Evolutionary conservation across 345 rosid species (phyloP).

Genomic region (Tarenaya hassleriana): DNA sequence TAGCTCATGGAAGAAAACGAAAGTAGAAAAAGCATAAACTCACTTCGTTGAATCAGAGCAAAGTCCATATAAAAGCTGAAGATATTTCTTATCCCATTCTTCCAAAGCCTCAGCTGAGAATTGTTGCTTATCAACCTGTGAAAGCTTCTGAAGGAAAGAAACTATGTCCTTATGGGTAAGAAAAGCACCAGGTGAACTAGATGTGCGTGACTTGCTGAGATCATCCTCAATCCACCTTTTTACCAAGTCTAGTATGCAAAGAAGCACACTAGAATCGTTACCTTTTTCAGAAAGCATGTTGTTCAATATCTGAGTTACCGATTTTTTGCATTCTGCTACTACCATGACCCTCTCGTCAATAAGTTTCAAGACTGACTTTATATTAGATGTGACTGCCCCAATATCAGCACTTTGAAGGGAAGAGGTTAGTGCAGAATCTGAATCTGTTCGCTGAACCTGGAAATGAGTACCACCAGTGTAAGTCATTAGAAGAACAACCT

Average conservation of each 20-base stretch:
- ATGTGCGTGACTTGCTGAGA: conserved; percentile 43
- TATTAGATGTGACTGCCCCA: conserved; percentile 67
- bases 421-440: conserved; percentile 83
- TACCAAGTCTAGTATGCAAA: conserved; percentile 68
- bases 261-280: conserved; percentile 80
- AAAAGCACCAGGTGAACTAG: conserved; percentile 44
- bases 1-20: conserved; percentile 6
- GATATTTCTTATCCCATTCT: conserved; percentile 92
- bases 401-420: conserved; percentile 80
- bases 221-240: conserved; percentile 89
- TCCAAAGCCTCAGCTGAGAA: conserved; percentile 55
- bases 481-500: conserved; percentile 9
- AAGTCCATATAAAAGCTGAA: conserved; percentile 82
- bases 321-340: conserved; percentile 73
- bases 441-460: conserved; percentile 78
- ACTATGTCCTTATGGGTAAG: conserved; percentile 69
- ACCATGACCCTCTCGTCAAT: conserved; percentile 82
- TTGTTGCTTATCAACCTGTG: conserved; percentile 84
- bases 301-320: conserved; percentile 64
- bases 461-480: conserved; percentile 20
- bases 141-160: conserved; percentile 79
- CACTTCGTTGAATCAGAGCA: conserved; percentile 85
- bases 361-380: conserved; percentile 75
- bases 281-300: conserved; percentile 81
- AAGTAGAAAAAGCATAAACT: conserved; percentile 22